These are phyloP conservation scores for Plenodomus biglobosus DNA, from an alignment of 2,329 filamentous ascomycete species.

Conservation along the genomic window DNA sequence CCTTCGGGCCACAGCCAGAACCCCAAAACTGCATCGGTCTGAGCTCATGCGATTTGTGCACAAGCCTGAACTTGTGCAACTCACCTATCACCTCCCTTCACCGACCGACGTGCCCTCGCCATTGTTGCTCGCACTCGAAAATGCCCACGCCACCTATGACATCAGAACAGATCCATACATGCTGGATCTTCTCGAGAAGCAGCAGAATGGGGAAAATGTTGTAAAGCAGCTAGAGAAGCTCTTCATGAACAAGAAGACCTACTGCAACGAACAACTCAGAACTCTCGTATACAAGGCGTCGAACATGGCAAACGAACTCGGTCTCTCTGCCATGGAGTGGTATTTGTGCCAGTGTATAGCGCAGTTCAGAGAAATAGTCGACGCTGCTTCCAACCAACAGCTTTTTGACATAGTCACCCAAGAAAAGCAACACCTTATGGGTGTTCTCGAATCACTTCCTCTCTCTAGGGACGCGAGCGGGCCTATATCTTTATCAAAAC, in stretches of 20 bases:
- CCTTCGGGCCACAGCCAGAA: slow-evolving; percentile 68
- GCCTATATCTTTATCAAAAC: slow-evolving; percentile 15
- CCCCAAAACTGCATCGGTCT: slow-evolving; percentile 67
- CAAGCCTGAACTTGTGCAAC: slow-evolving; percentile 58
- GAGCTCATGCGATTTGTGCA: slow-evolving; percentile 71
- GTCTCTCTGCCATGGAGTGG: slow-evolving; percentile 41
- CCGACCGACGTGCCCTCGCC: slow-evolving; percentile 2
- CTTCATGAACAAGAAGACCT: slow-evolving; percentile 40
- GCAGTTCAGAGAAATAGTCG: slow-evolving; percentile 23
- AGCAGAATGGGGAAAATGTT: slow-evolving; percentile 24
- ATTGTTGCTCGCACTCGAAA: slow-evolving; percentile 20
- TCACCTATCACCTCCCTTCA: slow-evolving; percentile 35
- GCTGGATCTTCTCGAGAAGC: slow-evolving; percentile 31
- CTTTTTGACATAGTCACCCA: slow-evolving; percentile 34
- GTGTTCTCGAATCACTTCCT: slow-evolving; percentile 21
- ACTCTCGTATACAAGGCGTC: slow-evolving; percentile 36
- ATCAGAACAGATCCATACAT: slow-evolving; percentile 47
- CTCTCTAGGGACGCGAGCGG: slow-evolving; percentile 1
- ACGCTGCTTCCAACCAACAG: slow-evolving; percentile 18
- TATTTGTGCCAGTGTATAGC: slow-evolving; percentile 44
- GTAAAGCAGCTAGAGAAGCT: slow-evolving; percentile 30
- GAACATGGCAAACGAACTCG: slow-evolving; percentile 44
- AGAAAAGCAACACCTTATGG: slow-evolving; percentile 42
- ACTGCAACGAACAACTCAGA: slow-evolving; percentile 45
- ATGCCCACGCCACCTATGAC: slow-evolving; percentile 32